phyloP scores from a whole-genome alignment of 805 yeast genomes.

The Metschnikowia baotianmanensis region DNA sequence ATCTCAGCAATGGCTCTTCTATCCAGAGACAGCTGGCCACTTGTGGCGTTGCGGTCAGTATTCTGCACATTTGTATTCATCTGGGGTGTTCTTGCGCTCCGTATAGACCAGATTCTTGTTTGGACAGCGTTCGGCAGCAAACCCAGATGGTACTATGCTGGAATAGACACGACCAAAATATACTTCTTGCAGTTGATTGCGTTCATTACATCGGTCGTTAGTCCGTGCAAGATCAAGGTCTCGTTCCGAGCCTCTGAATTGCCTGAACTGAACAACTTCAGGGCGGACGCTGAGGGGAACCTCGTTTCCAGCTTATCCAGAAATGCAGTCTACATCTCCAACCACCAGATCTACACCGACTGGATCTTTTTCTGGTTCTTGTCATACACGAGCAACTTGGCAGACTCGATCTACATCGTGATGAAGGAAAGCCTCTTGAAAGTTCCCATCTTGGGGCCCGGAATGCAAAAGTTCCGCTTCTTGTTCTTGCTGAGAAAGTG shows the following conservation, averaged over 20 bases:
- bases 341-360: conserved; percentile 92
- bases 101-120: conserved; percentile 45
- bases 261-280: conserved; percentile 28
- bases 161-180: conserved; percentile 54
- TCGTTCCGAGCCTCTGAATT: conserved; percentile 45
- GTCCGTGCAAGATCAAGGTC: conserved; percentile 52
- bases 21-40: conserved; percentile 10
- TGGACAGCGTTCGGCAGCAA: conserved; percentile 27
- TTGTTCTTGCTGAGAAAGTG: conserved; percentile 82
- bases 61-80: conserved; percentile 24
- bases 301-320: conserved; percentile 36
- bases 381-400: conserved; percentile 62
- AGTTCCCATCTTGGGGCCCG: conserved; percentile 79
- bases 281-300: conserved; percentile 20
- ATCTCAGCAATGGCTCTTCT: conserved; percentile 4
- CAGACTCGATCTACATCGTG: conserved; percentile 67
- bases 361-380: conserved; percentile 93
- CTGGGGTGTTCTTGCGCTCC: conserved; percentile 39
- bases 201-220: conserved; percentile 47
- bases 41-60: conserved; percentile 22
- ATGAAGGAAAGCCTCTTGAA: conserved; percentile 68
- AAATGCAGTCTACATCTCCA: conserved; percentile 69
- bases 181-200: conserved; percentile 56
- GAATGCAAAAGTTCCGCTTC: conserved; percentile 77
- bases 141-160: conserved; percentile 35